Base-by-base conservation (phyloP, 2,329 filamentous ascomycete genomes). In the Talaromyces pinophilus region DNA sequence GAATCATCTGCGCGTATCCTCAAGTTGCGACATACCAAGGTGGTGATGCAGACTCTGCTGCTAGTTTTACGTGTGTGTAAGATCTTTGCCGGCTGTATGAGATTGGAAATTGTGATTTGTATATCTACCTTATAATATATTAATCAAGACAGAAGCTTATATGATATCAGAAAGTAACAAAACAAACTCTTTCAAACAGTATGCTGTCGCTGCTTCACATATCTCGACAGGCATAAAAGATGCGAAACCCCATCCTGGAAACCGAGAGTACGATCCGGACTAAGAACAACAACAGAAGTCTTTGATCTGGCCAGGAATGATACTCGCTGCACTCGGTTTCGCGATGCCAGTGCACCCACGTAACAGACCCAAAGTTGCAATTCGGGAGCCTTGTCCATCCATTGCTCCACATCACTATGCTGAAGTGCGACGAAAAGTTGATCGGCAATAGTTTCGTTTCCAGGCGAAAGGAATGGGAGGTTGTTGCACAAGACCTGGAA, bases 171-270 rank as follows among this genome's bases (percentile, higher is more conserved):
- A 19, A 35, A 35, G 8, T 55, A 35, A 6, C 28, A 55, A 50
- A 35, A 6, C 28, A 55, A 50, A 13, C 1, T 17, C 5, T 30
- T 62, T 33, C 19, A 59, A 30, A 59, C 19, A 44, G 25, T 40
- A 38, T 19, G 15, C 13, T 50, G n/a, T 38, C 19, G 46, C 22
- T 30, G 33, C n/a, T 46, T 52, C 46, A 54, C 15, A 25, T 52
- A 40, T 17, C 33, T 62, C 25, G 60, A 62, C 40, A 62, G 46
- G 33, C 46, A 62, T 15, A 62, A 40, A 28, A 62, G 42, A 62
- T 62, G 60, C 46, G 46, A 52, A 54, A 62, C 60, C 10, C 60
- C 60, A 13, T 62, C 60, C 10, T 62, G 60, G 46, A 62, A 62
- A 40, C 35, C 28, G 2, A 62, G 8, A 54, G 4, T 48, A 10